Evolutionary conservation across 805 yeast species (phyloP), one percentile per base, ranked within the genome.

Genomic region (Pichia scutulata): DNA sequence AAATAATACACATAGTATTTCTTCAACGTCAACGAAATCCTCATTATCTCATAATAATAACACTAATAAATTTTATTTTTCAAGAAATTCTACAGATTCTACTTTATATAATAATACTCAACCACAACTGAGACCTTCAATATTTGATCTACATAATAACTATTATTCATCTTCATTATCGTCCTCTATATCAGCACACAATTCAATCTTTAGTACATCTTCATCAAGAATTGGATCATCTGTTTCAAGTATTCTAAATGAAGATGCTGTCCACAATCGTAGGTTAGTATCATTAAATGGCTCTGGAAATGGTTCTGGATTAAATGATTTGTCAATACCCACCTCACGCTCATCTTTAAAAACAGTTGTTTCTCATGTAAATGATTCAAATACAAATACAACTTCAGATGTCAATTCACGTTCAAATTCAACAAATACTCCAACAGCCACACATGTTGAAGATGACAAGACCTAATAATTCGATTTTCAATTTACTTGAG

Each of bases 181-280:
- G 19, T 60, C 62, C 12, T 59, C 64, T 2, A 48, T 55, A 8
- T 60, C 66, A 4, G 58, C 60, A 6, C 58, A 61, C 5, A 55
- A 52, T 45, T 61, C 65, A 6, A 58, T 62, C n/a, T 63, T 60
- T 46, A 60, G 64, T 26, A 41, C 55, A 16, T 57, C 62, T 7
- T 50, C 60, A 30, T 50, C 63, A 69, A 45, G 69, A 39, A 19
- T 23, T 25, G 36, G 53, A 19, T 58, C 64, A 2, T 60, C 64
- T 18, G 58, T 62, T 21, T 59, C 64, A 1, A 62, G 55, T 47
- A 50, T 60, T 5, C 46, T 62, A 19, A 62, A 61, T 44, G 55
- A 58, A 26, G 60, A 61, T 37, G 6, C 12, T 18, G 3, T 12
- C 5, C 18, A 2, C 18, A 19, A 18, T 28, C 52, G 44, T 21